These are phyloP conservation scores for Hericium erinaceus DNA, from an alignment of 768 basidiomycete species.

Conservation along the genomic window DNA sequence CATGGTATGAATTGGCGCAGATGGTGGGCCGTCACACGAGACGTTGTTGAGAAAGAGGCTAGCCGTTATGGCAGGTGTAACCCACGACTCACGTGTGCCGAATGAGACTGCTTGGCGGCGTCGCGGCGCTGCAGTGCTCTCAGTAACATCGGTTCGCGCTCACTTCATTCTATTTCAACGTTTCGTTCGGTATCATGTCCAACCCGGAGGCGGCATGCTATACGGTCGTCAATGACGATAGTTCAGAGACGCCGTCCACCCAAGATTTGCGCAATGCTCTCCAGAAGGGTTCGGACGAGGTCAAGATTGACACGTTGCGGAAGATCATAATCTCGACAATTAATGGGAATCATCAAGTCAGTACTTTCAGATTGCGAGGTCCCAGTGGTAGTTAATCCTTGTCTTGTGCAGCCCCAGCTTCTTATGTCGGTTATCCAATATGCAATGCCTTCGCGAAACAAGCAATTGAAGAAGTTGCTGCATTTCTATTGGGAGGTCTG, in stretches of 20 bases:
- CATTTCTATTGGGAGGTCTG: slow-evolving; percentile 98
- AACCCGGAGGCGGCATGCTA: slow-evolving; percentile 59
- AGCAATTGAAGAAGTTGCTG: slow-evolving; percentile 92
- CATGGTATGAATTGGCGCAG: slow-evolving; percentile 25
- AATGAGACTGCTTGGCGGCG: too few species aligned
- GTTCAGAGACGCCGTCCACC: slow-evolving; percentile 64
- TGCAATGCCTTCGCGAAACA: slow-evolving; percentile 90
- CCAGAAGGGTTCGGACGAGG: slow-evolving; percentile 94
- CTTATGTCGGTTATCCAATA: slow-evolving; percentile 99
- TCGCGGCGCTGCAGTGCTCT: too few species aligned
- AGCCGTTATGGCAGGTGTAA: too few species aligned
- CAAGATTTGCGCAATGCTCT: slow-evolving; percentile 74
- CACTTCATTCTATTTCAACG: not conserved
- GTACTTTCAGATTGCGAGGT: slow-evolving; percentile 15
- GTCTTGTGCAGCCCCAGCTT: slow-evolving; percentile 55
- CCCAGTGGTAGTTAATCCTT: slow-evolving; percentile 1
- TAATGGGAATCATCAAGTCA: slow-evolving; percentile 88
- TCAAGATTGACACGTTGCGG: slow-evolving; percentile 93
- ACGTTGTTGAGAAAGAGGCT: too few species aligned
- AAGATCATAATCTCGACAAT: slow-evolving; percentile 89
- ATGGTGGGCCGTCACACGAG: too few species aligned
- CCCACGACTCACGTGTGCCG: too few species aligned
- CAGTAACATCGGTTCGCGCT: not conserved
- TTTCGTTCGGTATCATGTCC: slow-evolving; percentile 20
- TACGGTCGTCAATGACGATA: slow-evolving; percentile 70